Evolutionary conservation across 257 asterid species (phyloP).

Genomic region (Rhazya stricta): DNA sequence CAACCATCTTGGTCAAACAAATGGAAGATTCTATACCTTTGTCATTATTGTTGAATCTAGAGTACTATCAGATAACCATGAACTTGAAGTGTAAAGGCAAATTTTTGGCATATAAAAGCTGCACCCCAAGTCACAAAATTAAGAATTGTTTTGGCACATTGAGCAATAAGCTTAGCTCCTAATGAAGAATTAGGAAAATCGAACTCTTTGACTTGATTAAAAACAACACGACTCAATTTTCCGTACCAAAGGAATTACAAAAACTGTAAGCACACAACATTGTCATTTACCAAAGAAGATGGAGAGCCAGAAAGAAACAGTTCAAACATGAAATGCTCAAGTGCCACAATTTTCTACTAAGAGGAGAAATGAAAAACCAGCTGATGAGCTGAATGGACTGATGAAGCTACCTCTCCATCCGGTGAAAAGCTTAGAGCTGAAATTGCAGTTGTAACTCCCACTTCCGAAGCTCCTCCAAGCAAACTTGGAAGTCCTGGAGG

Average conservation of each 20-base stretch:
- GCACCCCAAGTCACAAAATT: neutral
- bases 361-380: neutral
- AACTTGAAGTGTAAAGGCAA: neutral
- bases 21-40: too few species aligned
- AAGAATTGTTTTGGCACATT: neutral
- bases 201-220: too few species aligned
- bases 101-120: neutral
- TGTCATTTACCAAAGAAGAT: neutral
- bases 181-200: neutral
- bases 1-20: too few species aligned
- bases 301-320: neutral
- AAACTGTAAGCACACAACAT: neutral
- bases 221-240: neutral
- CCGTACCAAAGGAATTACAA: neutral
- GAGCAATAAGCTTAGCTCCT: neutral
- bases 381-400: slow-evolving; percentile 2
- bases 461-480: slow-evolving; percentile 64
- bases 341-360: neutral
- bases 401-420: slow-evolving; percentile 84
- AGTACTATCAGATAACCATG: neutral
- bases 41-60: neutral
- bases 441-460: slow-evolving; percentile 58
- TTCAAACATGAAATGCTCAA: neutral
- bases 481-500: slow-evolving; percentile 90
- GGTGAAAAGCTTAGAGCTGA: slow-evolving; percentile 93